Evolutionary conservation across 441 rosid genomes (phyloP).

Genomic region (Cnidoscolus chayamansa): DNA sequence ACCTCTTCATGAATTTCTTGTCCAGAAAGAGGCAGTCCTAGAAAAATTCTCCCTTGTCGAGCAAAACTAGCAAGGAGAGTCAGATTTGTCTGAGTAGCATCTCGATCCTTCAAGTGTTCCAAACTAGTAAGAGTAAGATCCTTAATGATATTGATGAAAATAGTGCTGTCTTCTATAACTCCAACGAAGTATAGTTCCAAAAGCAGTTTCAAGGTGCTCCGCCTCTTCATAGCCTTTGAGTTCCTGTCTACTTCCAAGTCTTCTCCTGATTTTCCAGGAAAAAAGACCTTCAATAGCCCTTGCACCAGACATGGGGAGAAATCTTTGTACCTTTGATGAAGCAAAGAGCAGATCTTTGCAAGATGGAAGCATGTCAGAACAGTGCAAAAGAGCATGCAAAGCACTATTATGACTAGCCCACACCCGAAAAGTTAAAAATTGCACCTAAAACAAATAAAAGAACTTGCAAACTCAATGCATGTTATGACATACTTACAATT

Average conservation of each 20-base stretch:
- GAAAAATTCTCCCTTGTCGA: slow-evolving; percentile 88
- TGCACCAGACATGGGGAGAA: slow-evolving; percentile 85
- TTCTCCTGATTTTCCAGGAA: slow-evolving; percentile 91
- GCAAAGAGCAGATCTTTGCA: slow-evolving; percentile 85
- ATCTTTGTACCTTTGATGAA: slow-evolving; percentile 94
- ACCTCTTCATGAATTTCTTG: slow-evolving; percentile 85
- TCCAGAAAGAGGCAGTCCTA: slow-evolving; percentile 82
- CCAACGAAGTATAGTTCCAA: slow-evolving; percentile 95
- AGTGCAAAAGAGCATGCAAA: slow-evolving; percentile 16
- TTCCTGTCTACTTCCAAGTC: slow-evolving; percentile 80
- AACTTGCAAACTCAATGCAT: neutral
- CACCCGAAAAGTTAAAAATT: neutral
- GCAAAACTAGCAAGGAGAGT: slow-evolving; percentile 97
- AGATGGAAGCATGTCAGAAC: slow-evolving; percentile 33
- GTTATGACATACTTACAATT: neutral
- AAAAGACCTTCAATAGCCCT: slow-evolving; percentile 84
- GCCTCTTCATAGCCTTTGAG: slow-evolving; percentile 90
- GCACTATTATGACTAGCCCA: neutral
- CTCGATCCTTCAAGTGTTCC: slow-evolving; percentile 90
- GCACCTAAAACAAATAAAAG: neutral
- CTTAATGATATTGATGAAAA: slow-evolving; percentile 80
- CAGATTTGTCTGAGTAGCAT: slow-evolving; percentile 85
- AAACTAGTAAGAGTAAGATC: slow-evolving; percentile 83
- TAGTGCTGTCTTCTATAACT: slow-evolving; percentile 71
- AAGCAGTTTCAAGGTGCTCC: slow-evolving; percentile 82